Evolutionary conservation across 495 filamentous ascomycete genomes (phyloP), one percentile per base, ranked within the genome.

Genomic region (Aspergillus biplanus): DNA sequence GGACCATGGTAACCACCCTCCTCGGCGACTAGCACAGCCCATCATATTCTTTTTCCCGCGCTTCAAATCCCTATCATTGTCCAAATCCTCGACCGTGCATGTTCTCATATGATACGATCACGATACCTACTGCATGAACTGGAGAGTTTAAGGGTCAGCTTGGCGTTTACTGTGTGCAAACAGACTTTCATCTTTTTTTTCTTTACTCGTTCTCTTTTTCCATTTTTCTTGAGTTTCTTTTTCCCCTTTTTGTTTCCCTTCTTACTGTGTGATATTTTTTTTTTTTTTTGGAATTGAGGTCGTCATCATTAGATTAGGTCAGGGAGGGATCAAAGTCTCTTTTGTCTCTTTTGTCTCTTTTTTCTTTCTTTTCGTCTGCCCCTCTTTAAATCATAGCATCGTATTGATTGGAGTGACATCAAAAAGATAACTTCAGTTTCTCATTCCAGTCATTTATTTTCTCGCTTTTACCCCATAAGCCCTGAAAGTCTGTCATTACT

Each of bases 1-100:
- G 90, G 90, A 8, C 87, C 87, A 21, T 91, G 87, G 88, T 91
- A 76, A 76, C 67, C 33, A 16, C 56, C 52, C 13, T 59, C 39
- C 33, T 61, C 58, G 18, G 55, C 58, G 48, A 46, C 58, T 54
- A 42, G 56, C 55, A 50, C 27, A 54, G 32, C 44, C 31, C 55
- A 37, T 47, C 63, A 52, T 54, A 46, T 63, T 60, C 56, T 52
- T 18, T 58, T 15, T 15, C 8, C 61, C 63, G 62, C 61, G 63
- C 65, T 67, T 52, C 56, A 62, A 64, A 56, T 59, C 55, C 62
- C 52, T 66, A 62, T 57, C 39, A 67, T 65, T 64, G 67, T 68
- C 65, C 58, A 57, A 65, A 69, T 69, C 53, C 65, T 73, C 71
- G 69, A 72, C 71, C 71, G 75, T 66, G 65, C 70, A 72, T 59